Base-by-base conservation (phyloP, 495 filamentous ascomycete genomes). In the Lophium mytilinum region DNA sequence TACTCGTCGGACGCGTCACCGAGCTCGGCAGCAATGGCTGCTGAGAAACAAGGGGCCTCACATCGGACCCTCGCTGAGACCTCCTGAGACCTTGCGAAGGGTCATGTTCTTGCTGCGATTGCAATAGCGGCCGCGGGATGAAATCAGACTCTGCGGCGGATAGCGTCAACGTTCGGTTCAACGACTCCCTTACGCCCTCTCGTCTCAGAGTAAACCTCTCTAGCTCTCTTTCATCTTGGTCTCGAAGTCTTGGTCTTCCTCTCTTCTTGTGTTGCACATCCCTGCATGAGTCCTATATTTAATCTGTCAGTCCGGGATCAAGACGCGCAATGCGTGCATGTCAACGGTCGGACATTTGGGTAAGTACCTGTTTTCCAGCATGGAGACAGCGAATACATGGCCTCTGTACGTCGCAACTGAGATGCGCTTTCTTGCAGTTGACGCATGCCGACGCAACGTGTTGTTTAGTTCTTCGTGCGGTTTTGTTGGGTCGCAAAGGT, bases 221-320 rank as follows among this genome's bases (percentile, higher is more conserved):
- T 46, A 66, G 61, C 40, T 76, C 74, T 49, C 82, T 78, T 51
- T 96, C 93, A 18, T 48, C 45, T 24, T 48, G 45, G 64, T 95
- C 90, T 67, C 92, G 86, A 65, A 98, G 76, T 50, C 93, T 85
- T 63, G 93, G 93, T 55, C 93, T 80, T 18, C 93, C 93, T 58
- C 93, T 79, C 69, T 96, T 97, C 73, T 96, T 98, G 72, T 97
- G 92, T 63, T 91, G 89, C 19, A 97, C 90, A 70, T 98, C 93
- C 50, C 90, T 78, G 63, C 92, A 97, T n/a, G 87, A 81, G 51
- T 90, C 86, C 80, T 95, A 47, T 3, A 4, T 9, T 9, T 4
- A 1, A 12, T 33, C 7, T 53, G 58, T 65, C 52, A 47, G 55
- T 52, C 51, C 57, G 12, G 17, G 36, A 30, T 30, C 2, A 30